These are phyloP conservation scores for Coelastrella sp. DNA, from an alignment of 139 green algal species.

Conservation along the genomic window DNA sequence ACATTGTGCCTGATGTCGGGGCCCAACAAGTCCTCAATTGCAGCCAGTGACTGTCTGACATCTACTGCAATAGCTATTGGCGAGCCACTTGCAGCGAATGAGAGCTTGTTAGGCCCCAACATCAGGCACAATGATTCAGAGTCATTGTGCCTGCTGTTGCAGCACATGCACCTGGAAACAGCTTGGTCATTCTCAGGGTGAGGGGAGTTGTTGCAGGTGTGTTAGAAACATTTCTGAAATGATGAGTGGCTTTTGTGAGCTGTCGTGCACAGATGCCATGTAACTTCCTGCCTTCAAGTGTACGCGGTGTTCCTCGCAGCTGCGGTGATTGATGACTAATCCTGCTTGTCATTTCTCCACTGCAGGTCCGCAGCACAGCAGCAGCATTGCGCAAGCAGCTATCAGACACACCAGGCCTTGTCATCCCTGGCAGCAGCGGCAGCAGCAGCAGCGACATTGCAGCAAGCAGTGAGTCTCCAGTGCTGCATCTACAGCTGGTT, in stretches of 20 bases:
- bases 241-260: too few relatives aligned
- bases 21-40: too few relatives aligned
- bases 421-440: slow-evolving; percentile 29
- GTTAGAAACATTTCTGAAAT: too few relatives aligned
- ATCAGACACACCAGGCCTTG: neutral
- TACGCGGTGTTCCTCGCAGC: too few relatives aligned
- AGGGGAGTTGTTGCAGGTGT: neutral
- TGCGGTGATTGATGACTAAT: too few relatives aligned
- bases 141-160: neutral
- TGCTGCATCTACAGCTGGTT: slow-evolving; percentile 23
- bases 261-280: too few relatives aligned
- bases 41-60: too few relatives aligned
- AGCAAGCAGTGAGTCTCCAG: slow-evolving; percentile 6
- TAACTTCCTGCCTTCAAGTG: too few relatives aligned
- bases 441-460: slow-evolving; percentile 8
- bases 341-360: neutral
- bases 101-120: neutral
- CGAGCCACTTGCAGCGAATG: too few relatives aligned
- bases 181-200: neutral
- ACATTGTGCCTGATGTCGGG: neutral
- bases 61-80: too few relatives aligned
- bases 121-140: neutral
- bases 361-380: slow-evolving; percentile 31
- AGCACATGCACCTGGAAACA: neutral
- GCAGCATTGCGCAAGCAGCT: slow-evolving; percentile 44